phyloP scores from a whole-genome alignment of 2,329 filamentous ascomycete species.

The Verticillium nubilum region DNA sequence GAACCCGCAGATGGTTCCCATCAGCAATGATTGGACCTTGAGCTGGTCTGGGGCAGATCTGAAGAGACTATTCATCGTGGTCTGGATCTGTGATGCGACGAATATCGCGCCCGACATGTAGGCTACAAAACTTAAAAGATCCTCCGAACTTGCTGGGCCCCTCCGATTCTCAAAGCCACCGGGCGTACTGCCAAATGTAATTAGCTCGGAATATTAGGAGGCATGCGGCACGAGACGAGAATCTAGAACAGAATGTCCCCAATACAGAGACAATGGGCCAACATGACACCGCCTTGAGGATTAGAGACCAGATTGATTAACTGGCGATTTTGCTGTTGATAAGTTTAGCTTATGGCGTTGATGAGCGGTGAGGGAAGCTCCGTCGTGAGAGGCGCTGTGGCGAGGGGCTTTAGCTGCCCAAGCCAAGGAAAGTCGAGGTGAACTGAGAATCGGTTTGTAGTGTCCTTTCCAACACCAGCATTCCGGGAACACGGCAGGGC shows the following conservation, averaged over 20 bases:
- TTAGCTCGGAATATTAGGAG: background rate
- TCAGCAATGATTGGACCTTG: background rate
- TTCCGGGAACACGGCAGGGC: background rate
- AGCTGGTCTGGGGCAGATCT: background rate
- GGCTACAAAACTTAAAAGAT: background rate
- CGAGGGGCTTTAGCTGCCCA: background rate
- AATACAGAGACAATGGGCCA: background rate
- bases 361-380: too few relatives aligned
- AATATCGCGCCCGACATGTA: background rate
- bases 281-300: too few relatives aligned
- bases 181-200: background rate
- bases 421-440: background rate
- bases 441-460: background rate
- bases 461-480: background rate
- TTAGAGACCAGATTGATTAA: too few relatives aligned
- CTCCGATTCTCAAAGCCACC: background rate
- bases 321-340: too few relatives aligned
- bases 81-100: background rate
- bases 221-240: background rate
- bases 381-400: too few relatives aligned
- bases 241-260: background rate
- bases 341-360: too few relatives aligned
- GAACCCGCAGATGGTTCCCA: too few relatives aligned
- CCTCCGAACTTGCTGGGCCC: background rate
- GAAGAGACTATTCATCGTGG: background rate